A percentile compares a stretch with the other conserved stretches of the same genome.
Conservation (phyloP, 2,329 filamentous ascomycete genomes). For the Decorospora gaudefroyi region DNA sequence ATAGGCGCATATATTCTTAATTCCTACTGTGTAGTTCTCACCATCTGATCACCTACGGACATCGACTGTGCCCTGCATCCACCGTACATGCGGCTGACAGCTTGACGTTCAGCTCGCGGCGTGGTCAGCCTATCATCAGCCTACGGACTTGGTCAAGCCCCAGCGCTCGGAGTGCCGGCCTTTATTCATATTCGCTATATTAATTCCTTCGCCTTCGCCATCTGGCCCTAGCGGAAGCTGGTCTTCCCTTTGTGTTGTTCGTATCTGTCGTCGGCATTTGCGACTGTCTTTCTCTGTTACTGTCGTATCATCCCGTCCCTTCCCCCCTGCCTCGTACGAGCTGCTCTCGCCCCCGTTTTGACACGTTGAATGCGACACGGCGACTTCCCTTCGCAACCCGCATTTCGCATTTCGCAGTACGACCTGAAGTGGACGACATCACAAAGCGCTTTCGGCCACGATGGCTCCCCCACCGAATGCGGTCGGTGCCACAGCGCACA, state of each 20-base stretch:
- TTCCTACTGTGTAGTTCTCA: too few relatives aligned
- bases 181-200: conserved; percentile 24
- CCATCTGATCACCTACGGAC: background rate
- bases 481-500: conserved; percentile 54
- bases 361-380: conserved; percentile 15
- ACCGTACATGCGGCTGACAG: conserved; percentile 3
- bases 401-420: conserved; percentile 6
- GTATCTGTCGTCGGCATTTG: conserved; percentile 7
- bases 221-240: conserved; percentile 39
- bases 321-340: conserved; percentile 22
- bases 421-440: conserved; percentile 4
- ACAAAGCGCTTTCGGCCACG: conserved; percentile 10
- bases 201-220: conserved; percentile 29
- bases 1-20: background rate
- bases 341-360: conserved; percentile 19
- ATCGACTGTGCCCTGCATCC: conserved; percentile 4
- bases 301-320: conserved; percentile 8
- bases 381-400: background rate
- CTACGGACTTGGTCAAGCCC: conserved; percentile 20
- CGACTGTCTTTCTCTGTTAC: conserved; percentile 18
- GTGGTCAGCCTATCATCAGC: conserved; percentile 24
- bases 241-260: conserved; percentile 30
- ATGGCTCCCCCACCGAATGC: conserved; percentile 36
- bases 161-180: conserved; percentile 20
- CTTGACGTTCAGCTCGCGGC: conserved; percentile 14